These are phyloP conservation scores for Boletus rubescentipes DNA, from an alignment of 768 basidiomycete genomes.

Conservation along the genomic window DNA sequence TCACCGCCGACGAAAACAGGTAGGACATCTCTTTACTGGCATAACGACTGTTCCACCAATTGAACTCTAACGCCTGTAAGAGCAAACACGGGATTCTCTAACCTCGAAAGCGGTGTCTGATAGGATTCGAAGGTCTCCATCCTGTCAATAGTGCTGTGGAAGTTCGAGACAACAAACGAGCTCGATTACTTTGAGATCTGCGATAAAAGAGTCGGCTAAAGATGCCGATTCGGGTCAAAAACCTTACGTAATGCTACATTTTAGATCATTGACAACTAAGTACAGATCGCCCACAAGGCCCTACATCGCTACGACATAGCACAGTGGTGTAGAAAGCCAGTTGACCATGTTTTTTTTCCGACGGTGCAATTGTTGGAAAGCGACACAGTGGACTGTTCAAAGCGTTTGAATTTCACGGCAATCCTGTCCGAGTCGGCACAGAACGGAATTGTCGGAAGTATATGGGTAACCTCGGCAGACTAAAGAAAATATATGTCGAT, in stretches of 20 bases:
- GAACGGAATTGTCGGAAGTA: no score
- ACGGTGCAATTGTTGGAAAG: no score
- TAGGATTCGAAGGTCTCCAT: slow-evolving; percentile 74
- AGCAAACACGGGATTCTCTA: slow-evolving; percentile 3
- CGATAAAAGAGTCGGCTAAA: background rate
- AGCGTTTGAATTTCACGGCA: no score
- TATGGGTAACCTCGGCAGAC: no score
- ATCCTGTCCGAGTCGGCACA: no score
- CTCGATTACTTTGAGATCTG: background rate
- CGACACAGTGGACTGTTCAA: no score
- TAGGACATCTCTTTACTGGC: slow-evolving; percentile 98
- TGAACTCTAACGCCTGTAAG: background rate
- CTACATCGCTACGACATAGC: no score
- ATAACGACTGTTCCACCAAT: slow-evolving; percentile 70
- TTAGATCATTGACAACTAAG: no score
- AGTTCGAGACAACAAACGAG: background rate
- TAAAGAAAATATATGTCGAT: no score
- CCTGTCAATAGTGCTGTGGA: background rate
- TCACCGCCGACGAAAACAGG: slow-evolving; percentile 90
- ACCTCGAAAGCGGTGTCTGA: slow-evolving; percentile 83
- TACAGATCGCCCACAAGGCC: no score
- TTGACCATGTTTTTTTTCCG: no score
- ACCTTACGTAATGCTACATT: background rate
- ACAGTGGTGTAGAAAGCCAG: no score
- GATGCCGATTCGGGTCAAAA: background rate